These are phyloP conservation scores for Phoenix dactylifera DNA, from an alignment of 176 grass and related monocot genomes.

Conservation along the genomic window DNA sequence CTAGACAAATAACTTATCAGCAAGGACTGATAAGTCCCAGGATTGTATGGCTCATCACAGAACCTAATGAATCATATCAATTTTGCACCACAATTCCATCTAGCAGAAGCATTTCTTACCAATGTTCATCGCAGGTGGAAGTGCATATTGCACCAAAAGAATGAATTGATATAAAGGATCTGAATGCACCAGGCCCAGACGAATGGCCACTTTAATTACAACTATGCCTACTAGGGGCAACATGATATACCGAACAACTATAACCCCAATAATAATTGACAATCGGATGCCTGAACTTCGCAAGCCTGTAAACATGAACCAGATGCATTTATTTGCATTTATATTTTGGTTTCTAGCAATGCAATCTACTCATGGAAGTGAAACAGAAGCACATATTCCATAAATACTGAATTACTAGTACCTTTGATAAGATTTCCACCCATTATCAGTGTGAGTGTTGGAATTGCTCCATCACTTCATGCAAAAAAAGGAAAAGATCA, in stretches of 20 bases:
- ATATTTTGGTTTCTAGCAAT: too few relatives aligned
- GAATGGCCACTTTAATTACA: conserved; percentile 46
- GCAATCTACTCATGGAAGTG: too few relatives aligned
- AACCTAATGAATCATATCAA: too few relatives aligned
- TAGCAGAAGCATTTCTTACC: conserved; percentile 13
- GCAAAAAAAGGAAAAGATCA: neutral
- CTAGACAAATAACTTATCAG: too few relatives aligned
- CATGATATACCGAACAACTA: conserved; percentile 57
- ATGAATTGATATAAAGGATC: conserved; percentile 85
- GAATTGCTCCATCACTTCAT: conserved; percentile 57
- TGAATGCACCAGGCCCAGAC: conserved; percentile 40
- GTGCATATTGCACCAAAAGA: conserved; percentile 73
- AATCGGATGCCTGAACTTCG: conserved; percentile 30
- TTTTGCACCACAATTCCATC: too few relatives aligned
- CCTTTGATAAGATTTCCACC: conserved; percentile 81
- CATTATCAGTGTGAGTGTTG: conserved; percentile 77
- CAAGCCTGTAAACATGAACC: conserved; percentile 28
- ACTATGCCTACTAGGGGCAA: conserved; percentile 46
- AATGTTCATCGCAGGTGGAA: conserved; percentile 86
- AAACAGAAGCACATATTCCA: too few relatives aligned
- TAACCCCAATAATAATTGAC: conserved; percentile 44
- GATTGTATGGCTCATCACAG: too few relatives aligned
- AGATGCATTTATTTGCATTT: neutral
- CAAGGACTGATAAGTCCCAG: too few relatives aligned
- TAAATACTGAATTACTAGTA: conserved; percentile 9